phyloP scores from a whole-genome alignment of 176 grass and related monocot species.

The Cocos nucifera region DNA sequence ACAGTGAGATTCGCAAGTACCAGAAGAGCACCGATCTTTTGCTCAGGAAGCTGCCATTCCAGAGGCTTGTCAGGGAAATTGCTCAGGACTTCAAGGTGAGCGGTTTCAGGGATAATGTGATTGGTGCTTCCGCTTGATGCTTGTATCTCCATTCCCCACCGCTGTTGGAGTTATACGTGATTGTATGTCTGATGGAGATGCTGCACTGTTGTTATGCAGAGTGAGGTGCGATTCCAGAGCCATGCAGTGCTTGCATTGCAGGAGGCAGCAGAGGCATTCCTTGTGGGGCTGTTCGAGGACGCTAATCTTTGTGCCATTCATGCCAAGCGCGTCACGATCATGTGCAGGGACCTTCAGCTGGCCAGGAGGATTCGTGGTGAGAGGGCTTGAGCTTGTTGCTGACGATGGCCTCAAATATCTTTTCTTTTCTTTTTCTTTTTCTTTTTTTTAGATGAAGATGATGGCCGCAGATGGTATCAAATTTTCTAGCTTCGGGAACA shows the following conservation, averaged over 20 bases:
- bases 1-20: constrained; percentile 7
- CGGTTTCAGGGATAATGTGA: too few species aligned
- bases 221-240: constrained; percentile 17
- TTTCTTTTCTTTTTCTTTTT: too few species aligned
- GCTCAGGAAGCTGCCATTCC: constrained; percentile 12
- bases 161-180: too few species aligned
- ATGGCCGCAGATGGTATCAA: too few species aligned
- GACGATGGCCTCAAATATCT: too few species aligned
- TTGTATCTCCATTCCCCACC: too few species aligned
- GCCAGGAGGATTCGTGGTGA: constrained; percentile 20
- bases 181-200: too few species aligned
- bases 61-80: constrained; percentile 10
- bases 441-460: too few species aligned
- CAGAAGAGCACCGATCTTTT: constrained; percentile 7
- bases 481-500: too few species aligned
- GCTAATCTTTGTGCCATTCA: constrained; percentile 20
- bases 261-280: constrained; percentile 19
- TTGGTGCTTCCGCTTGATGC: too few species aligned
- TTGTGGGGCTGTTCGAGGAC: constrained; percentile 20
- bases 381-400: constrained; percentile 5
- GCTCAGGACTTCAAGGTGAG: constrained; percentile 1
- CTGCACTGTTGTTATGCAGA: background rate
- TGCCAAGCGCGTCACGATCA: constrained; percentile 18
- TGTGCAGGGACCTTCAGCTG: constrained; percentile 13
- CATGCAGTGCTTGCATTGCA: constrained; percentile 18